Evolutionary conservation across 2,329 filamentous ascomycete species (phyloP), one percentile per base, ranked within the genome.

Genomic region (Penicillium griseofulvum): DNA sequence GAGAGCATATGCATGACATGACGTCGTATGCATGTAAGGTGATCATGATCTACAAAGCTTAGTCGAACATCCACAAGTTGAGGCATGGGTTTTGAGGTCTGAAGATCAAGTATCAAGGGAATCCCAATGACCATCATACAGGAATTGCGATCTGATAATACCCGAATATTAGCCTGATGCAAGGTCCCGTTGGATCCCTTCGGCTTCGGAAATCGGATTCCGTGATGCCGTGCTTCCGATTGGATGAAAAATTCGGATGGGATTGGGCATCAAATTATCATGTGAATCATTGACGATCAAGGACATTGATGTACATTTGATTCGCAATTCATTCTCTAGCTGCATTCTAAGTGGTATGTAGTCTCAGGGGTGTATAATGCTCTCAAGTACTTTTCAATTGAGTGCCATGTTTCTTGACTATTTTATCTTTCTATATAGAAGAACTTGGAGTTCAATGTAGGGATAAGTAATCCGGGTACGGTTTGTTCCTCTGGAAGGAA

Each of bases 191-290:
- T 36, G 29, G 5, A 7, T 38, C 10, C 29, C 28, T 49, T 51
- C 24, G 33, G 28, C 14, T 19, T 31, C 52, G 52, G 52, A 54
- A 54, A 39, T 38, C 47, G 31, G 28, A 19, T 54, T 45, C 52
- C 52, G 52, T 9, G 17, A 29, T 42, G 52, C 52, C 52, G 52
- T 19, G 41, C 22, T 39, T 51, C 39, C 39, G 26, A 55, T 51
- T 55, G 52, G 47, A 34, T 24, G 5, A 12, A 38, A 46, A 29
- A 1, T 2, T 22, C 17, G 2, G 11, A 31, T 31, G 17, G 19
- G 4, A n/a, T 28, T 53, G 31, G 36, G n/a, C 14, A 29, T 43
- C 37, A 29, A 50, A 43, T 41, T 50, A 43, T 42, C 16, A 16
- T 26, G 48, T 34, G 19, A 49, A 49, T 48, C 36, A 34, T 14